Percentiles rank a stretch among this genome's conserved stretches.
phyloP scores from a whole-genome alignment of 1,284 basidiomycete species.

The Sporisorium exsertum region DNA sequence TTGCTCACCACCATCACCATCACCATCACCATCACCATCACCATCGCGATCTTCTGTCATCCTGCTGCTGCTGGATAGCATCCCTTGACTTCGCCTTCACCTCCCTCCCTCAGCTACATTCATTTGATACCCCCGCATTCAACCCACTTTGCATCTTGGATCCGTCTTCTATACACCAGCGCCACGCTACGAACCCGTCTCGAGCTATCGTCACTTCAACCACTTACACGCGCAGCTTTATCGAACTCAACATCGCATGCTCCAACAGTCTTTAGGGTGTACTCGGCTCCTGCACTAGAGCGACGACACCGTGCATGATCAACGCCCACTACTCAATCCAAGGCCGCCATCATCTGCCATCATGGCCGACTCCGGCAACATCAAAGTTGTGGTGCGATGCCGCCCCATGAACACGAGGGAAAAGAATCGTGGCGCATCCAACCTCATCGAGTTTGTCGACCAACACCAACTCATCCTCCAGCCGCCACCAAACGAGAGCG shows the following conservation, averaged over 20 bases:
- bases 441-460: slow-evolving; percentile 58
- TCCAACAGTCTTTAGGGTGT: background rate
- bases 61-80: no score
- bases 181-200: background rate
- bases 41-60: background rate
- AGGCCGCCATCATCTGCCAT: slow-evolving; percentile 8
- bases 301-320: background rate
- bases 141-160: slow-evolving; percentile 2
- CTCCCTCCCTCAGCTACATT: background rate
- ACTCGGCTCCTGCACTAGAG: background rate
- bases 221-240: background rate
- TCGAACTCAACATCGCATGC: background rate
- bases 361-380: slow-evolving; percentile 67
- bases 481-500: slow-evolving; percentile 56
- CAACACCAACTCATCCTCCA: slow-evolving; percentile 59
- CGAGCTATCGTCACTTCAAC: background rate
- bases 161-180: background rate
- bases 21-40: background rate
- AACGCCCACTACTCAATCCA: background rate
- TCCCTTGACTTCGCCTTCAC: no score
- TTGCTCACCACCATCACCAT: background rate
- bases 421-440: slow-evolving; percentile 57
- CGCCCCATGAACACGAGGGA: slow-evolving; percentile 64
- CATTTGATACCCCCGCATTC: slow-evolving; percentile 10
- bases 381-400: slow-evolving; percentile 67